Evolutionary conservation across 1,284 basidiomycete genomes (phyloP).

Genomic region (Puccinia horiana): DNA sequence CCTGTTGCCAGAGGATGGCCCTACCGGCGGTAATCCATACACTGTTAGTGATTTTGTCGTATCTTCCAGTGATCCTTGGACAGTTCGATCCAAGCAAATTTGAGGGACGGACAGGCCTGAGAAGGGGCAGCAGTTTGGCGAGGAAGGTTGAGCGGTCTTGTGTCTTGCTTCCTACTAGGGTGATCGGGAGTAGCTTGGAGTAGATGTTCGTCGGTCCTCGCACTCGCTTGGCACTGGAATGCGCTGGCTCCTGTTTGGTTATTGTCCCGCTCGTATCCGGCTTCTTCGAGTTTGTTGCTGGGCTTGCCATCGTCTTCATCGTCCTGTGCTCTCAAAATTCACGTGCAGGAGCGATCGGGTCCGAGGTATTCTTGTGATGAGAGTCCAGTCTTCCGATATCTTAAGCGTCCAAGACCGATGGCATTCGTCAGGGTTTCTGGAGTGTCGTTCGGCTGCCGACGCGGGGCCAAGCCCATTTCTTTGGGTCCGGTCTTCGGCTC

Average conservation of each 20-base stretch:
- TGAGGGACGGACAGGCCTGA: slow-evolving; percentile 3
- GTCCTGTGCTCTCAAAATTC: neutral
- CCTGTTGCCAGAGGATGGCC: slow-evolving; percentile 73
- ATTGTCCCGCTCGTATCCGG: neutral
- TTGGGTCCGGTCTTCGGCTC: too few species aligned
- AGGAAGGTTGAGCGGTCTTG: slow-evolving; percentile 2
- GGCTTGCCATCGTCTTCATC: neutral
- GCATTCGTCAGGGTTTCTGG: too few species aligned
- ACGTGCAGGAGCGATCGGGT: too few species aligned
- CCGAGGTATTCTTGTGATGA: too few species aligned
- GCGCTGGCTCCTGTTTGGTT: slow-evolving; percentile 15
- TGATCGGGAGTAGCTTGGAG: slow-evolving; percentile 17
- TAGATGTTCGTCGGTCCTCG: slow-evolving; percentile 14
- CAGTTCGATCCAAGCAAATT: neutral
- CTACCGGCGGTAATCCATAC: neutral
- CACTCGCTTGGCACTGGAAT: slow-evolving; percentile 21
- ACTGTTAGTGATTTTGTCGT: slow-evolving; percentile 15
- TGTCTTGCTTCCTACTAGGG: neutral
- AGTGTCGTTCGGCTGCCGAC: too few species aligned
- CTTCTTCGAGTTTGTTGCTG: neutral
- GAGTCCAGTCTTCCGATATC: too few species aligned
- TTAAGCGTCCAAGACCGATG: too few species aligned
- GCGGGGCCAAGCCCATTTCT: too few species aligned
- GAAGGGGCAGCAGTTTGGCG: neutral
- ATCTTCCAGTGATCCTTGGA: neutral